Conservation (phyloP, 306 rosid genomes). For the Sicyos baderoa region DNA sequence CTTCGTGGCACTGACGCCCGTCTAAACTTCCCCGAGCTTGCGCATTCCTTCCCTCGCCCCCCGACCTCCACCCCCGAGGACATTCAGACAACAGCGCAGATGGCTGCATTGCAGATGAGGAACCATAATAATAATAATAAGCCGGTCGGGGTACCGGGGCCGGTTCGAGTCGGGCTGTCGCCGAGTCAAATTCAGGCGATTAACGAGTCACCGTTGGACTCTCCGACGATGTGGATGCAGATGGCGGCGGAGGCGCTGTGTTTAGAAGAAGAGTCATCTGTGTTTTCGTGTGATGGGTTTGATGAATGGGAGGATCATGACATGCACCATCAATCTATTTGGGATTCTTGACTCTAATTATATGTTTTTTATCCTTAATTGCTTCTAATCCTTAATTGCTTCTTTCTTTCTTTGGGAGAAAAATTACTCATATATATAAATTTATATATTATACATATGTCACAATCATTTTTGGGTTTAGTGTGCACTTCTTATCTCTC, state of each 20-base stretch:
- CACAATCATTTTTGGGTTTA: background rate
- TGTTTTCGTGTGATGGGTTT: constrained; percentile 16
- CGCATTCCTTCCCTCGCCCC: constrained; percentile 41
- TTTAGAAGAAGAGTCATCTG: constrained; percentile 20
- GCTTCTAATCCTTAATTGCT: too few species aligned
- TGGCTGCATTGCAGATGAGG: constrained; percentile 49
- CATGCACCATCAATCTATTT: constrained; percentile 31
- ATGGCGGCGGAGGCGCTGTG: constrained; percentile 41
- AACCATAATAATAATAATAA: too few species aligned
- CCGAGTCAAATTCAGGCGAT: constrained; percentile 75
- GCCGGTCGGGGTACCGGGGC: background rate
- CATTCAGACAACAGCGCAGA: constrained; percentile 61
- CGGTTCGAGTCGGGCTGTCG: constrained; percentile 51
- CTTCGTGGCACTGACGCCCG: constrained; percentile 40
- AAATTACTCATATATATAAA: background rate
- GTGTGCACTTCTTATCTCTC: background rate
- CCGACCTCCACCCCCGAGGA: constrained; percentile 42
- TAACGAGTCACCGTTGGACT: constrained; percentile 75
- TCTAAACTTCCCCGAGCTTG: constrained; percentile 66
- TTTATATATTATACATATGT: too few species aligned
- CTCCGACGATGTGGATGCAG: constrained; percentile 91
- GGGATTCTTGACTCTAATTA: constrained; percentile 32
- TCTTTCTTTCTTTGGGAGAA: background rate
- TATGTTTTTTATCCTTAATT: too few species aligned
- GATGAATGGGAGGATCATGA: constrained; percentile 35